phyloP scores from a whole-genome alignment of 2,329 filamentous ascomycete genomes.

The Fusarium devonianum region DNA sequence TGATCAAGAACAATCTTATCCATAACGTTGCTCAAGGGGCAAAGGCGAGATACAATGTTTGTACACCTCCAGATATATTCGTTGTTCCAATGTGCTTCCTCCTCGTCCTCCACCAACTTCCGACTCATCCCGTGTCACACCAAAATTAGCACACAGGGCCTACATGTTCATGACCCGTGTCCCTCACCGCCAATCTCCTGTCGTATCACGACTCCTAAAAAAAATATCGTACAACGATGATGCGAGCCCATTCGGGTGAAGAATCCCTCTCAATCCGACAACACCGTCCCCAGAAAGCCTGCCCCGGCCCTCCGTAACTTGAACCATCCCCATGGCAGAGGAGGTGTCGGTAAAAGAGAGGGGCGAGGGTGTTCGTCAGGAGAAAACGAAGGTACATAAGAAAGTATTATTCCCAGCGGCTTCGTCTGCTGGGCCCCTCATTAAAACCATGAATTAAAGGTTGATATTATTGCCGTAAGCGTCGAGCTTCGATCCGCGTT shows the following conservation, averaged over 20 bases:
- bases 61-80: constrained; percentile 19
- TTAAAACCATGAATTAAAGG: constrained; percentile 38
- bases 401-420: constrained; percentile 26
- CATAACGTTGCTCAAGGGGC: constrained; percentile 11
- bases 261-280: constrained; percentile 9
- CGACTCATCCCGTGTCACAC: constrained; percentile 14
- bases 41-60: constrained; percentile 12
- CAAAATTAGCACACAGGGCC: constrained; percentile 13
- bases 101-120: constrained; percentile 5
- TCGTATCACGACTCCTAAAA: constrained; percentile 13
- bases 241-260: constrained; percentile 12
- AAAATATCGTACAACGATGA: constrained; percentile 35
- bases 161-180: constrained; percentile 3
- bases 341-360: neutral
- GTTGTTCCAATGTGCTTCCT: constrained; percentile 2
- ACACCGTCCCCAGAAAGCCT: constrained; percentile 14
- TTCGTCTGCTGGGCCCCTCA: constrained; percentile 27
- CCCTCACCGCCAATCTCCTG: constrained; percentile 10
- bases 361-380: constrained; percentile 23
- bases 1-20: constrained; percentile 1
- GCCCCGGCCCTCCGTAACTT: neutral
- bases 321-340: neutral
- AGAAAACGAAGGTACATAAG: constrained; percentile 26
- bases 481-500: constrained; percentile 36
- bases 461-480: constrained; percentile 35